Evolutionary conservation across 1,284 basidiomycete genomes (phyloP).

Genomic region (Athelia sp.): DNA sequence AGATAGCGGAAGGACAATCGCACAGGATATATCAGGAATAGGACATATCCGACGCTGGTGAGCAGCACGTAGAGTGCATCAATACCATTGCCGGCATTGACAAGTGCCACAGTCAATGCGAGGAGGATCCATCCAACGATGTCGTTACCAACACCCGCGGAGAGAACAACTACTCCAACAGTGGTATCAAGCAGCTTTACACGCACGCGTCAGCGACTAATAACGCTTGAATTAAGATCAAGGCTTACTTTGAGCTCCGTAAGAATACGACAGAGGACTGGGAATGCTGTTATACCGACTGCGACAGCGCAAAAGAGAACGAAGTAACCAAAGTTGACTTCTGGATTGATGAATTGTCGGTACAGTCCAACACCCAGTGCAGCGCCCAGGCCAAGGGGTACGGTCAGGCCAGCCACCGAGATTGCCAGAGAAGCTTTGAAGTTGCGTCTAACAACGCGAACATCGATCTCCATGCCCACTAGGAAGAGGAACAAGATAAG

Average conservation of each 20-base stretch:
- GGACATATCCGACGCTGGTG: slow-evolving; percentile 65
- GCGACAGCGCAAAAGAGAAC: slow-evolving; percentile 89
- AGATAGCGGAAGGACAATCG: slow-evolving; percentile 64
- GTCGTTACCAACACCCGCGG: slow-evolving; percentile 89
- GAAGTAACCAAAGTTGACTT: slow-evolving; percentile 78
- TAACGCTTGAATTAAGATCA: no score
- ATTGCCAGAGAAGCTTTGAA: slow-evolving; percentile 45
- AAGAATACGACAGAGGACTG: slow-evolving; percentile 87
- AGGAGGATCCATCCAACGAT: slow-evolving; percentile 74
- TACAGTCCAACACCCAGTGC: slow-evolving; percentile 84
- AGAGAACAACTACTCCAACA: slow-evolving; percentile 83
- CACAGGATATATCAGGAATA: slow-evolving; percentile 69
- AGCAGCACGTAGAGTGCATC: slow-evolving; percentile 84
- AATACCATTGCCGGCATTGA: slow-evolving; percentile 74
- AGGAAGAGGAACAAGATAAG: slow-evolving; percentile 89
- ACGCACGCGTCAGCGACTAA: no score
- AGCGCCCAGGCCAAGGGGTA: slow-evolving; percentile 85
- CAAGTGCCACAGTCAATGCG: slow-evolving; percentile 84
- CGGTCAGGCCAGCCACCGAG: slow-evolving; percentile 61
- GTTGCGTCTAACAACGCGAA: slow-evolving; percentile 63
- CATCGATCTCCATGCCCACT: slow-evolving; percentile 86
- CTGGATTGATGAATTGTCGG: slow-evolving; percentile 63
- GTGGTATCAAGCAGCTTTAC: slow-evolving; percentile 82
- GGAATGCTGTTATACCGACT: slow-evolving; percentile 88
- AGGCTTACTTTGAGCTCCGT: slow-evolving; percentile 40